Percentiles rank a stretch among this genome's conserved stretches.
These are phyloP conservation scores for Cyclotella choctawhatcheeana DNA, from an alignment of 108 stramenopile species.

Conservation along the genomic window DNA sequence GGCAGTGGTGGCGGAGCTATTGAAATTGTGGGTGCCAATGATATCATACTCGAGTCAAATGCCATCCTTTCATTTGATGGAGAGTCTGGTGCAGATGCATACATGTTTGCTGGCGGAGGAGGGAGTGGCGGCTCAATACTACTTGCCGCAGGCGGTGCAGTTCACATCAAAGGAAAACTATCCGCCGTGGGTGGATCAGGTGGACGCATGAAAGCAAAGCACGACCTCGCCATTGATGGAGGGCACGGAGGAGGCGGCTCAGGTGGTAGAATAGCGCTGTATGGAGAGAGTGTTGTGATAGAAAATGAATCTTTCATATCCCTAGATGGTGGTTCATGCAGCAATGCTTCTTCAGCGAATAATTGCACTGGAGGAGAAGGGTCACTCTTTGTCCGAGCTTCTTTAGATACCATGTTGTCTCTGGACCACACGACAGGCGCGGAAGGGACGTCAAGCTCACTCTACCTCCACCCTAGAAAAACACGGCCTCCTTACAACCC, in stretches of 20 bases:
- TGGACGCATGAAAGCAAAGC: constrained; percentile 44
- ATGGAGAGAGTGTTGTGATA: constrained; percentile 57
- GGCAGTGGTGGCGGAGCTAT: constrained; percentile 87
- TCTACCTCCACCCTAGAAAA: constrained; percentile 26
- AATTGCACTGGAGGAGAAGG: constrained; percentile 44
- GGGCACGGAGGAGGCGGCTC: constrained; percentile 74
- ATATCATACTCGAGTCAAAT: constrained; percentile 65
- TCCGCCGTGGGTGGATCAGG: constrained; percentile 72
- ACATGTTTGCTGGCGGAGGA: constrained; percentile 72
- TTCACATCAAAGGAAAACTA: constrained; percentile 55
- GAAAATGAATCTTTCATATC: constrained; percentile 17
- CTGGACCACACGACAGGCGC: constrained; percentile 47
- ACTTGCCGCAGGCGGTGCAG: constrained; percentile 67
- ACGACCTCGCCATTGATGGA: constrained; percentile 11
- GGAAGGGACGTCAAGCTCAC: constrained; percentile 43
- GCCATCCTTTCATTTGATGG: constrained; percentile 65
- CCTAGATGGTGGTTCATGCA: constrained; percentile 36
- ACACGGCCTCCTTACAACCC: constrained; percentile 21
- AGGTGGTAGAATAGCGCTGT: constrained; percentile 80
- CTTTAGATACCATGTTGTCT: constrained; percentile 23
- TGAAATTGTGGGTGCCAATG: constrained; percentile 75
- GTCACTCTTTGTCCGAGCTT: constrained; percentile 23
- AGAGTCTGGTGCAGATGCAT: constrained; percentile 56
- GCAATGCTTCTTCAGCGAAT: neutral
- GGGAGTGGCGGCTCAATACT: constrained; percentile 77